Evolutionary conservation across 495 filamentous ascomycete species (phyloP).

Genomic region (Rostrohypoxylon terebratum): DNA sequence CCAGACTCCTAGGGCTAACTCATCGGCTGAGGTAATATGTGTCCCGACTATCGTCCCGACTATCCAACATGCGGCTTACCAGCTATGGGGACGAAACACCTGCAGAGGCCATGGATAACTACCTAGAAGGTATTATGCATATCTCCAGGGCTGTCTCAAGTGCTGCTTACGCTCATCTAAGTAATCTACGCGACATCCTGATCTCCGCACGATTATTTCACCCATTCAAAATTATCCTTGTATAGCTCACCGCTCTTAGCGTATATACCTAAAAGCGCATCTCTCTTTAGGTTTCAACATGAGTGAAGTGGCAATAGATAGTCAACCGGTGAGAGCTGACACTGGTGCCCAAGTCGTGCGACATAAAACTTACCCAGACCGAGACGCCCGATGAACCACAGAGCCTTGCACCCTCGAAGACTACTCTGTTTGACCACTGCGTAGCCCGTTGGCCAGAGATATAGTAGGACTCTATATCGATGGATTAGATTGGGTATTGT

Average conservation of each 20-base stretch:
- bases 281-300: conserved; percentile 36
- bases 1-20: neutral
- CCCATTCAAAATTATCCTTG: conserved; percentile 24
- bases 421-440: conserved; percentile 1
- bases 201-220: conserved; percentile 18
- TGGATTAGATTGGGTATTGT: conserved; percentile 6
- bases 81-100: conserved; percentile 7
- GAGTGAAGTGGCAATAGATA: conserved; percentile 26
- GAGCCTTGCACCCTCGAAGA: conserved; percentile 13
- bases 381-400: conserved; percentile 22
- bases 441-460: conserved; percentile 12
- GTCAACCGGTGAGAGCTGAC: conserved; percentile 38
- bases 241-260: conserved; percentile 26
- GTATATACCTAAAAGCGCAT: conserved; percentile 24
- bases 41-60: too few species aligned
- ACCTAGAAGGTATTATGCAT: too few species aligned
- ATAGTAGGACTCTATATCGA: conserved; percentile 22
- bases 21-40: neutral
- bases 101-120: conserved; percentile 20
- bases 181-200: conserved; percentile 4
- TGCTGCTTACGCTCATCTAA: conserved; percentile 15
- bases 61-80: conserved; percentile 19
- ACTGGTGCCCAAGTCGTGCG: conserved; percentile 36
- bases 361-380: conserved; percentile 15
- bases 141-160: neutral